Evolutionary conservation across 164 flowering plant species (phyloP), one percentile per base, ranked within the genome.

Genomic region (Stephania japonica): DNA sequence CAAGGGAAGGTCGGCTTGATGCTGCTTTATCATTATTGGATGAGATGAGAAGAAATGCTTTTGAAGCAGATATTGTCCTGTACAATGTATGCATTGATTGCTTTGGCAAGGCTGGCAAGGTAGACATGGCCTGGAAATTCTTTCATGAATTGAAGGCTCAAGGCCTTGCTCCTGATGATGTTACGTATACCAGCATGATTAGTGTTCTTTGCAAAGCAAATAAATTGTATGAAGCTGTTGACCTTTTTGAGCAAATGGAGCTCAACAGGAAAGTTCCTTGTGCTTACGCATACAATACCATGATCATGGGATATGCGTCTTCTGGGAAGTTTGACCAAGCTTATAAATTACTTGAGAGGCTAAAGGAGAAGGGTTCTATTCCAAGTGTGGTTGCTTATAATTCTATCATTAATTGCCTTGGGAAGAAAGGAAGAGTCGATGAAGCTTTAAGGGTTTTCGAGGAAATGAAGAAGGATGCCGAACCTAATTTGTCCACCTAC

Each of bases 111-210:
- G 85, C 72, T 24, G 98, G 98, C 26, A 91, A 92, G 82, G 91
- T 92, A 70, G 97, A 94, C 77, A 91, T 92, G 91, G 97, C 95
- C 26, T 92, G 98, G 97, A 94, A 94, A 75, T 94, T 94, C 81
- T 94, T 94, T 75, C 92, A 94, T 77, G 97, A 94, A 83, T 87
- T 94, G 89, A 86, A 85, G 75, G 77, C 91, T 21, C 83, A 83
- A 68, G 92, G 91, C 42, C 65, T 92, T 66, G 59, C 72, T 76
- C 97, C 97, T 53, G 97, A 94, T 83, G 97, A 94, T 73, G 97
- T 94, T 43, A 91, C 98, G 8, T 91, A 90, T 78, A 89, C 95
- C 23, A 94, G 92, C 87, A 89, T 94, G 97, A 91, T 94, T 19
- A 88, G 92, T 62, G 94, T 94, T 78, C 89, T 94, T 25, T 94